Evolutionary conservation across 2,329 filamentous ascomycete species (phyloP).

Genomic region (Onygenales sp.): DNA sequence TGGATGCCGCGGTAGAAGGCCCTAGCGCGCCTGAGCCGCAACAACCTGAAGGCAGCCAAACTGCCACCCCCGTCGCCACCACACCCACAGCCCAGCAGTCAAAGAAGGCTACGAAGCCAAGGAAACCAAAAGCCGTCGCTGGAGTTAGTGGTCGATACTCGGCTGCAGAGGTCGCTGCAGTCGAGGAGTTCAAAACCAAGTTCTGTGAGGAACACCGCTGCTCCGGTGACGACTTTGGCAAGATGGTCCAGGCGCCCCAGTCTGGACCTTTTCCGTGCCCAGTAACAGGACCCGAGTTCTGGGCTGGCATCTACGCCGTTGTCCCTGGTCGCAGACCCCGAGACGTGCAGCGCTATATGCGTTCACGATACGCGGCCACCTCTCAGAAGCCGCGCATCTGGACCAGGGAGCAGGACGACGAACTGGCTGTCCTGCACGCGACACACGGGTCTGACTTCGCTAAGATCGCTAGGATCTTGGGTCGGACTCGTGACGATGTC

Average conservation of each 20-base stretch:
- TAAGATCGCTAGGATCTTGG: constrained; percentile 27
- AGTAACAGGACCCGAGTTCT: constrained; percentile 19
- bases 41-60: neutral
- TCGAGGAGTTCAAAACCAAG: constrained; percentile 2
- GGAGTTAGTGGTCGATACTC: neutral
- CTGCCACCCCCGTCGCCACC: neutral
- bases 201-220: neutral
- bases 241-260: neutral
- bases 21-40: neutral
- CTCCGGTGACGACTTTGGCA: constrained; percentile 1
- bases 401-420: constrained; percentile 31
- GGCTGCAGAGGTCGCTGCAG: neutral
- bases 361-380: constrained; percentile 32
- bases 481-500: constrained; percentile 32
- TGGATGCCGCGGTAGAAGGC: neutral
- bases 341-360: constrained; percentile 33
- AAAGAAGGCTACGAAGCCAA: neutral
- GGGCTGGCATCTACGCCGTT: constrained; percentile 24
- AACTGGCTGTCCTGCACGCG: constrained; percentile 24
- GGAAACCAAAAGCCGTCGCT: neutral
- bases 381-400: constrained; percentile 28
- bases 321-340: constrained; percentile 27
- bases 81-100: neutral
- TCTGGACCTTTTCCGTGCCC: neutral
- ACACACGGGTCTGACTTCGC: constrained; percentile 27